Evolutionary conservation across 2,329 filamentous ascomycete genomes (phyloP), one percentile per base, ranked within the genome.

Genomic region (Fusarium burgessii): DNA sequence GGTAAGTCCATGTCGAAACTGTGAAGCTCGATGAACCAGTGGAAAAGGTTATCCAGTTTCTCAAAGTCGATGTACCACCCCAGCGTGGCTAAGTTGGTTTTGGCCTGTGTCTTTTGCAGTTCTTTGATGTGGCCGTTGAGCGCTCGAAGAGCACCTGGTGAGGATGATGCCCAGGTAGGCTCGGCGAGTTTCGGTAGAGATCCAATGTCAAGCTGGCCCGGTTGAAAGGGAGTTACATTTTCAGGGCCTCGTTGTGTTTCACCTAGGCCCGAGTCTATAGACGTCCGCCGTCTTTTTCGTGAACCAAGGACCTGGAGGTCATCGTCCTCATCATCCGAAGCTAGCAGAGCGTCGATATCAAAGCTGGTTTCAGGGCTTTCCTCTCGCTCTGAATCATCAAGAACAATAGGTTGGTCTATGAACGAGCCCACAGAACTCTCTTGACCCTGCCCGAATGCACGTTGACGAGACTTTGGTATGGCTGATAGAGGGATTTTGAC

Each of bases 11-110:
- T 70, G 27, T 94, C 91, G 75, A 97, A 97, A 45, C 91, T 93
- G 78, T 97, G 95, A 3, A 98, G 83, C 78, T 97, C 93, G 9
- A 97, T 90, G 63, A 97, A 94, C 94, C 94, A 97, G 76, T 97
- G 94, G 76, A 96, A 97, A 68, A 94, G 85, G 75, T 95, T 97
- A 25, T 83, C 87, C 40, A 95, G 83, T 52, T 88, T 87, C 9
- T 84, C 81, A 50, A 86, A 85, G 75, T 97, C 88, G 59, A 97
- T 90, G 76, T 93, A 94, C 94, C 94, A 97, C 18, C 95, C 95
- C 0, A 97, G 86, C 64, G 92, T 88, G 64, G 91, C 86, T 3
- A 88, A 78, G 1, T 89, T 86, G 2, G 86, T 89, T 14, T 78
- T 82, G 2, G 87, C 79, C 77, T 97, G 94, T 3, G 90, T 80